phyloP scores from a whole-genome alignment of 352 stramenopile genomes.

The Elongisporangium senticosum region DNA sequence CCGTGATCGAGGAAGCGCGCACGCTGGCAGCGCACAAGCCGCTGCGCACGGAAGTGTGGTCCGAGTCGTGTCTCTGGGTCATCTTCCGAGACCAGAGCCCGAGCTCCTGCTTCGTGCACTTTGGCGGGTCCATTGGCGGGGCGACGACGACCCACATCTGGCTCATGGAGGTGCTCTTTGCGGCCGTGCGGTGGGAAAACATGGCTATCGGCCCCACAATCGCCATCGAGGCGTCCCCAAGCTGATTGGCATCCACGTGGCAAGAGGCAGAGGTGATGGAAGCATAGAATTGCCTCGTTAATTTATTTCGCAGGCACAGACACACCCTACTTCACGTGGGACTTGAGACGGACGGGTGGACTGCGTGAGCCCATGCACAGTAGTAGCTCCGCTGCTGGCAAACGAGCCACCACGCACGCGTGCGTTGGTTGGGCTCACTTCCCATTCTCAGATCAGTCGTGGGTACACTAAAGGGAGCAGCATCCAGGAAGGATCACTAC shows the following conservation, averaged over 20 bases:
- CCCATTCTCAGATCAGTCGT: slow-evolving; percentile 1
- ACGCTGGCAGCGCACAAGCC: slow-evolving; percentile 4
- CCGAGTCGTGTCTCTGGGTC: slow-evolving; percentile 64
- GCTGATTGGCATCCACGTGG: too few species aligned
- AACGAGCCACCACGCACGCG: not conserved
- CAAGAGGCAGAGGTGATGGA: not conserved
- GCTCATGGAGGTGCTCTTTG: slow-evolving; percentile 64
- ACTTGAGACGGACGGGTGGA: not conserved
- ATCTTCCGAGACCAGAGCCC: slow-evolving; percentile 35
- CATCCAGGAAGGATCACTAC: slow-evolving; percentile 11
- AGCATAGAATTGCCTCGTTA: not conserved
- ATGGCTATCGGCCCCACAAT: slow-evolving; percentile 52
- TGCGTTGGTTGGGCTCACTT: not conserved
- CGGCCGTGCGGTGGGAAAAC: slow-evolving; percentile 59
- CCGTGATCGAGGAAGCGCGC: slow-evolving; percentile 10
- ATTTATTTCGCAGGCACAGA: not conserved
- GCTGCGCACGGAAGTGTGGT: slow-evolving; percentile 31
- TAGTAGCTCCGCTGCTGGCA: too few species aligned
- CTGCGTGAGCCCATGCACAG: not conserved
- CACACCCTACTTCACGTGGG: not conserved
- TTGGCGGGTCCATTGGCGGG: slow-evolving; percentile 67
- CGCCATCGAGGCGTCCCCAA: slow-evolving; percentile 16
- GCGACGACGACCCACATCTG: slow-evolving; percentile 40
- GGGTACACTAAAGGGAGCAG: too few species aligned
- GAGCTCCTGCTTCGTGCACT: slow-evolving; percentile 43